A percentile compares a stretch with the other conserved stretches of the same genome.
These are phyloP conservation scores for Backusella macrospora DNA, from an alignment of 192 early-diverging fungal genomes.

Conservation along the genomic window DNA sequence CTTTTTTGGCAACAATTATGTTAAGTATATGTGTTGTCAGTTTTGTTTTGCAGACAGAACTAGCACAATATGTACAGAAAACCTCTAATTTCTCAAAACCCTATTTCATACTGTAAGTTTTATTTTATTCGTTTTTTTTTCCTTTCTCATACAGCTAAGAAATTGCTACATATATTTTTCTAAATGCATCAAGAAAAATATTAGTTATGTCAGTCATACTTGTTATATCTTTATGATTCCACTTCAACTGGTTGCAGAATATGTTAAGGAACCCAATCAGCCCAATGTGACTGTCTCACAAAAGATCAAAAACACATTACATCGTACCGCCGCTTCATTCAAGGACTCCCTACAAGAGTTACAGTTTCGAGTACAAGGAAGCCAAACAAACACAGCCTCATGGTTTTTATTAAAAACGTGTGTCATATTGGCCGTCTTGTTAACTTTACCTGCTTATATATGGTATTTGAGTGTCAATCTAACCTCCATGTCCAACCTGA, in stretches of 20 bases:
- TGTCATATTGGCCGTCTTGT: constrained; percentile 51
- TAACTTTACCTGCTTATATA: constrained; percentile 71
- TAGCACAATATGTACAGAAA: constrained; percentile 63
- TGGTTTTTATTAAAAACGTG: background rate
- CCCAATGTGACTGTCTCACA: background rate
- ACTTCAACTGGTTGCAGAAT: constrained; percentile 38
- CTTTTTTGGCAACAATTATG: constrained; percentile 43
- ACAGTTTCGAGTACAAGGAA: background rate
- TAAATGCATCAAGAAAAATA: constrained; percentile 16
- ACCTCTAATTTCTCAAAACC: constrained; percentile 59
- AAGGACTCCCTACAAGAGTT: constrained; percentile 19
- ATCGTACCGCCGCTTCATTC: background rate
- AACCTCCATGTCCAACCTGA: constrained; percentile 77
- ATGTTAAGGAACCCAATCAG: background rate
- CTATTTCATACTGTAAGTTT: constrained; percentile 62
- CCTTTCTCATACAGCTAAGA: too few relatives aligned
- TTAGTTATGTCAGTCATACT: constrained; percentile 47
- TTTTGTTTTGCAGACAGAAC: constrained; percentile 58
- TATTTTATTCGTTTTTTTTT: too few relatives aligned
- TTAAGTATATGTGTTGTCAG: constrained; percentile 49
- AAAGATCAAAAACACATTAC: constrained; percentile 7
- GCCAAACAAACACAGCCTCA: constrained; percentile 14
- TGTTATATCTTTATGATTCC: constrained; percentile 47
- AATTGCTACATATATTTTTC: too few relatives aligned
- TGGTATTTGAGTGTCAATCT: constrained; percentile 80